Evolutionary conservation across 306 rosid species (phyloP), one percentile per base, ranked within the genome.

Genomic region (Abrus precatorius): DNA sequence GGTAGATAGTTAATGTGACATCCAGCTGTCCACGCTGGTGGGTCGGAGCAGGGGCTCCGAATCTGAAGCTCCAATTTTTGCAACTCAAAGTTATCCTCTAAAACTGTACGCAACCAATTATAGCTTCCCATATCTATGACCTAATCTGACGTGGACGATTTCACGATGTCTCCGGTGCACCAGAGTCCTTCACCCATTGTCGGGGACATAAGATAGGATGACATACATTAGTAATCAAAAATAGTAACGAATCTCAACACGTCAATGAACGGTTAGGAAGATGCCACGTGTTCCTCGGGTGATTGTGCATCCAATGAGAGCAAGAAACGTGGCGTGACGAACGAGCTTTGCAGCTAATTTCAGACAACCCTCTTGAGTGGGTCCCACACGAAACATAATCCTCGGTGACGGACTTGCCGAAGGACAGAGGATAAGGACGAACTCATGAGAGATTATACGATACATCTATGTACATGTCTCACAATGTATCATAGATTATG

Each of bases 321-420:
- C 0, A 0, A 0, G 86, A 71, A 83, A 86, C 86, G 84, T 85
- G 80, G 45, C 74, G 1, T 0, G 0, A 0, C 43, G 33, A 53
- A 20, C 57, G 75, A 80, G 80, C 55, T 12, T 5, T 60, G 63
- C 83, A 87, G 85, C 79, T 86, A 77, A 83, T 74, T 49, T 75
- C 71, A 72, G 84, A 79, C 82, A 83, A 62, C 41, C 70, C 73
- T 36, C 77, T 28, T 3, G 4, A 2, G 82, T 79, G 95, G 95
- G 93, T 65, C 93, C 92, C 90, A 85, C 86, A 1, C 2, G 48
- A 74, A 38, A 64, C 82, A 75, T 72, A 80, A 69, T 81, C 83
- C 83, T 85, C 83, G 86, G 82, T 87, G 91, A 88, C 92, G 90
- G 91, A 89, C 85, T 83, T 76, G 69, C 80, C 92, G 83, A 89